phyloP scores from a whole-genome alignment of 2,329 filamentous ascomycete species.

The Botrytis medusae region DNA sequence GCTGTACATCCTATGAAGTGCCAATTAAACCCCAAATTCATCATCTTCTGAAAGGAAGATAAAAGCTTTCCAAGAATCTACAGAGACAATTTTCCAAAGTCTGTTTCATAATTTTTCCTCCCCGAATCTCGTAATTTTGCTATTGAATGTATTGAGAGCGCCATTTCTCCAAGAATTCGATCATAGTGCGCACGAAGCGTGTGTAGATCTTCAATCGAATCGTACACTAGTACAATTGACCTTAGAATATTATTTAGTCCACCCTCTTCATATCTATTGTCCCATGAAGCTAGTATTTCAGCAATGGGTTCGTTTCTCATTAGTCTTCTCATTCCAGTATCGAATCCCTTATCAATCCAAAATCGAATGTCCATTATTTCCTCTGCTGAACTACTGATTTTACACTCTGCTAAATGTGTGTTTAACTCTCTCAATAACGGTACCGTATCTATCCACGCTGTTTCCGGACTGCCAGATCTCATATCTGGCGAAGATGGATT shows the following conservation, averaged over 20 bases:
- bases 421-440: background rate
- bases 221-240: background rate
- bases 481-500: background rate
- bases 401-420: background rate
- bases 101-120: background rate
- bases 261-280: background rate
- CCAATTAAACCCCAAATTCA: background rate
- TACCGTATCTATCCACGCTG: background rate
- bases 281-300: background rate
- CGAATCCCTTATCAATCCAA: background rate
- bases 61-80: background rate
- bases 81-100: background rate
- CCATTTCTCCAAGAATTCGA: background rate
- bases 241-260: background rate
- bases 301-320: background rate
- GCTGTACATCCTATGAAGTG: background rate
- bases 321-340: background rate
- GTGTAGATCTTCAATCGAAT: background rate
- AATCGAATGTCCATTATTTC: background rate
- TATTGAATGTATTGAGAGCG: background rate
- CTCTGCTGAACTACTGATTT: background rate
- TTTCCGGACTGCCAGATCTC: background rate
- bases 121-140: background rate
- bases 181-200: background rate
- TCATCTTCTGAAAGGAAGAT: background rate